Evolutionary conservation across 2,329 filamentous ascomycete genomes (phyloP).

Genomic region (Erysiphe pisi): DNA sequence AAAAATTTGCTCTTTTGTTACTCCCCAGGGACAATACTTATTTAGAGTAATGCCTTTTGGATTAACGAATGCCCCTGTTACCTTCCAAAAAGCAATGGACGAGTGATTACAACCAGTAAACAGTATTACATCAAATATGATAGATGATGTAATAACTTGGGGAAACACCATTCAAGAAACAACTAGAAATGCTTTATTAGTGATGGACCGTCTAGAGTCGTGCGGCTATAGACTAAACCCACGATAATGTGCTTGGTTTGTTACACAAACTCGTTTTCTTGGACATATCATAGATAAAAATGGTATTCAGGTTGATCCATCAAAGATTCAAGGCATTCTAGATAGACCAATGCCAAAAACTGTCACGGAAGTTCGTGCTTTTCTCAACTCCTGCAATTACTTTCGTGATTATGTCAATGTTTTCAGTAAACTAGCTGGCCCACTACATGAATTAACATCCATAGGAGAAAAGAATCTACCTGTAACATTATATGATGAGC

Average conservation of each 20-base stretch:
- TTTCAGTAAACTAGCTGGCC: slow-evolving; percentile 6
- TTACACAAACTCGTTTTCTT: neutral
- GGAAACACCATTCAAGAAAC: neutral
- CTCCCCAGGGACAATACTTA: slow-evolving; percentile 16
- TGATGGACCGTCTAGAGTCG: neutral
- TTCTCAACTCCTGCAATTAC: slow-evolving; percentile 23
- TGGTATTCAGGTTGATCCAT: neutral
- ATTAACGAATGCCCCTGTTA: neutral
- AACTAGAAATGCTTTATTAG: neutral
- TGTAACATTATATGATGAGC: neutral
- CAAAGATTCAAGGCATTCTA: neutral
- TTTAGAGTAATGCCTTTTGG: slow-evolving; percentile 17
- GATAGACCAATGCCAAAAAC: neutral
- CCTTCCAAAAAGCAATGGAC: neutral
- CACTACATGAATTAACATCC: neutral
- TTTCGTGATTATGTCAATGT: slow-evolving; percentile 20
- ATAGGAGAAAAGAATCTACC: neutral
- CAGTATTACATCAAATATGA: neutral
- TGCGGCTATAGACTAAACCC: neutral
- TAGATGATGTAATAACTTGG: neutral
- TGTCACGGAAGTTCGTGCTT: slow-evolving; percentile 18
- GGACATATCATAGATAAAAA: neutral
- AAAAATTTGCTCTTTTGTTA: slow-evolving; percentile 17
- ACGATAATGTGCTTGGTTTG: neutral
- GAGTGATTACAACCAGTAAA: neutral